Conservation (phyloP, 805 yeast species). For the Cyberlindnera americana region DNA sequence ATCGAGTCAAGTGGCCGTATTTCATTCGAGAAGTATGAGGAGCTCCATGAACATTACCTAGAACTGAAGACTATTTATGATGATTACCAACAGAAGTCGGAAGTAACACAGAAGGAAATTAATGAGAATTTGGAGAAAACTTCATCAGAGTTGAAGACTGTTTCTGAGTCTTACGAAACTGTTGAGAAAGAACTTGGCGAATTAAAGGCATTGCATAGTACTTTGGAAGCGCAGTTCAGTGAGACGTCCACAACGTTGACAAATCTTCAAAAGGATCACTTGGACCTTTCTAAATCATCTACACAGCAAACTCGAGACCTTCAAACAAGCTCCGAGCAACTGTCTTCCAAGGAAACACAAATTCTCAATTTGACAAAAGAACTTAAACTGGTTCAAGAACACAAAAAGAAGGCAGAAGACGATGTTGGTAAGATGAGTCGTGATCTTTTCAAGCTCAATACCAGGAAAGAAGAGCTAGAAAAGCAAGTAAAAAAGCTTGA, state of each 20-base stretch:
- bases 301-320: constrained; percentile 33
- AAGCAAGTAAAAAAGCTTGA: constrained; percentile 39
- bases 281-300: constrained; percentile 31
- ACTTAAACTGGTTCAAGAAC: constrained; percentile 27
- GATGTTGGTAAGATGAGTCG: constrained; percentile 90
- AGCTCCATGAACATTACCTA: constrained; percentile 28
- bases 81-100: constrained; percentile 30
- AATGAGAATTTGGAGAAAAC: constrained; percentile 19
- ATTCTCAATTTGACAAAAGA: constrained; percentile 26
- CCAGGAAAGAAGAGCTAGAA: constrained; percentile 52
- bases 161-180: constrained; percentile 8
- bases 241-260: constrained; percentile 15
- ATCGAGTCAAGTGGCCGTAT: constrained; percentile 66
- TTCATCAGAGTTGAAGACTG: constrained; percentile 13
- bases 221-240: constrained; percentile 20
- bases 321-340: constrained; percentile 14
- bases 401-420: constrained; percentile 67
- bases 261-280: constrained; percentile 31
- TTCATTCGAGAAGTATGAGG: constrained; percentile 49
- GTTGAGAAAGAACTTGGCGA: constrained; percentile 19
- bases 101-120: constrained; percentile 30
- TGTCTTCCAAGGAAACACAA: constrained; percentile 21
- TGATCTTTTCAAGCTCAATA: constrained; percentile 66
- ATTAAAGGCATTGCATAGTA: constrained; percentile 19
- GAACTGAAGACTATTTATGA: constrained; percentile 37